A percentile compares a stretch with the other conserved stretches of the same genome.
Conservation (phyloP, 2,329 filamentous ascomycete genomes). For the Phoma sp. region DNA sequence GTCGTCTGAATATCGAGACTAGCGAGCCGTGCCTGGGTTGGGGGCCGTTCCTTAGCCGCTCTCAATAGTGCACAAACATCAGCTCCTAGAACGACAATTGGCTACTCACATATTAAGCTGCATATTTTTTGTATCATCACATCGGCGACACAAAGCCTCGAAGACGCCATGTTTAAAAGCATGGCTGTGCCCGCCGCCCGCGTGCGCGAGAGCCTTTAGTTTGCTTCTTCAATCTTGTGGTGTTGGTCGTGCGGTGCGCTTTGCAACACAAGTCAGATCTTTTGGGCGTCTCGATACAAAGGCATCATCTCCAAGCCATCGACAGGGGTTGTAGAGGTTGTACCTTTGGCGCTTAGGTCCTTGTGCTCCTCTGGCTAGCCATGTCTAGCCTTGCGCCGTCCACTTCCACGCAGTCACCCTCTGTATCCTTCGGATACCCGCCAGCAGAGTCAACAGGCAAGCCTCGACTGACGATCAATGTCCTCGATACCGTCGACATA, state of each 20-base stretch:
- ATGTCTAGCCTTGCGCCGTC: background rate
- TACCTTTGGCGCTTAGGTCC: background rate
- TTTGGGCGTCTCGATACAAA: background rate
- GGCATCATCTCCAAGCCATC: background rate
- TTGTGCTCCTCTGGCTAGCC: background rate
- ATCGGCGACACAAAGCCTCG: background rate
- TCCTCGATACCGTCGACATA: constrained; percentile 1
- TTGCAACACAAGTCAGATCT: no score
- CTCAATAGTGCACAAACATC: background rate
- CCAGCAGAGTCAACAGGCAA: background rate
- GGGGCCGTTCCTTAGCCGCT: background rate
- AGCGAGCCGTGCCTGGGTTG: background rate
- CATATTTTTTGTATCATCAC: background rate
- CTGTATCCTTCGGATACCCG: constrained; percentile 12
- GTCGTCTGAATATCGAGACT: no score
- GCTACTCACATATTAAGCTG: background rate
- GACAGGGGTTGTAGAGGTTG: background rate
- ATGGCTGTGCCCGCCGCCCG: background rate
- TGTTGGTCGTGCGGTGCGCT: background rate
- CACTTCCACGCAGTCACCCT: background rate
- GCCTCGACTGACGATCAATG: constrained; percentile 2
- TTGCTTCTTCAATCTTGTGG: background rate
- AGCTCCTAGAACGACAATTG: background rate
- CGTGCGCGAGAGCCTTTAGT: background rate
- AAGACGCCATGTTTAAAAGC: background rate